Evolutionary conservation across 805 yeast species (phyloP).

Genomic region (Cyberlindnera subsufficiens): DNA sequence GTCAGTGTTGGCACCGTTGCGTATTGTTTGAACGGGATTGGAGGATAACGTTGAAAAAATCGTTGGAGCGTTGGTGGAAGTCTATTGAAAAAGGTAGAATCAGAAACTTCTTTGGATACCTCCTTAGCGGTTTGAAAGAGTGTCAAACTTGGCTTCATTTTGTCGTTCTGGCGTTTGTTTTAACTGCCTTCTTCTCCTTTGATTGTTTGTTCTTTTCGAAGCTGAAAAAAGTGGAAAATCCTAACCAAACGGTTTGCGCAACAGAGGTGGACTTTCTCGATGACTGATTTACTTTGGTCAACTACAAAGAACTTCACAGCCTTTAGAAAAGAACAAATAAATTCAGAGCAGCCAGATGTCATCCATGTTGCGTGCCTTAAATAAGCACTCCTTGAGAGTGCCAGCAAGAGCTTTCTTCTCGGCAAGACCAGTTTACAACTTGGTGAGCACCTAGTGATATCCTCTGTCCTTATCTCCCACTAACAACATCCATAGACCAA

Average conservation of each 20-base stretch:
- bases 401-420: conserved; percentile 5
- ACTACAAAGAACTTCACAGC: neutral
- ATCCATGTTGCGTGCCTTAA: neutral
- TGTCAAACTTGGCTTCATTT: conserved; percentile 23
- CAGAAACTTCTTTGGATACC: conserved; percentile 29
- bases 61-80: conserved; percentile 66
- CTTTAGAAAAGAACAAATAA: neutral
- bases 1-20: conserved; percentile 59
- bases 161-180: neutral
- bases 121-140: conserved; percentile 6
- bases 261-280: neutral
- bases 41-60: conserved; percentile 82
- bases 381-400: neutral
- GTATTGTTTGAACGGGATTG: conserved; percentile 68
- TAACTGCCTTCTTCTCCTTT: neutral
- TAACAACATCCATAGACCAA: neutral
- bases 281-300: neutral
- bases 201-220: neutral
- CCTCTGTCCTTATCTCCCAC: neutral
- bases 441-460: neutral
- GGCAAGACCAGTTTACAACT: conserved; percentile 1
- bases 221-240: too few relatives aligned
- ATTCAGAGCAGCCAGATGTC: neutral
- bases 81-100: conserved; percentile 39
- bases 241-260: neutral